These are phyloP conservation scores for Dianthus caryophyllus DNA, from an alignment of 148 eudicot species.

Conservation along the genomic window DNA sequence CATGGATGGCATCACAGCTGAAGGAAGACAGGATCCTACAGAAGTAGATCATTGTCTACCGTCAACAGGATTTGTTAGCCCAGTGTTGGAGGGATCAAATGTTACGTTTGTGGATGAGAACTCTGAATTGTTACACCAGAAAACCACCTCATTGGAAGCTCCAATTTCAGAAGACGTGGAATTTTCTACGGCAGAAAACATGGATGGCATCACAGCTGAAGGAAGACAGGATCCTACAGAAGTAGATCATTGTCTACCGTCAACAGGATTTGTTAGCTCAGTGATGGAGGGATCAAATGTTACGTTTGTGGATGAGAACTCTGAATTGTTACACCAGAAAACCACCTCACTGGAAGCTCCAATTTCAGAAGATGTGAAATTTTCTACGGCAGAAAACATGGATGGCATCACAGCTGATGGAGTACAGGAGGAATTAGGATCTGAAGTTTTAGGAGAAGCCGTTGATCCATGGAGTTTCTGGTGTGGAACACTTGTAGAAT, in stretches of 20 bases:
- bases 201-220: constrained; percentile 4
- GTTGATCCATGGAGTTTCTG: constrained; percentile 31
- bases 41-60: neutral
- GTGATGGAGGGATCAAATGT: constrained; percentile 26
- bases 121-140: constrained; percentile 11
- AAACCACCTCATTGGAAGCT: constrained; percentile 17
- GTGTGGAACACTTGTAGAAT: constrained; percentile 20
- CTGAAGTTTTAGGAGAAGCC: constrained; percentile 10
- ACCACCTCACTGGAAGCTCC: constrained; percentile 14
- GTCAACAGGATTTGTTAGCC: constrained; percentile 10
- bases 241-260: neutral
- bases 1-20: too few species aligned
- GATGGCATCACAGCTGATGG: constrained; percentile 2
- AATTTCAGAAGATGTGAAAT: constrained; percentile 17
- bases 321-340: constrained; percentile 12
- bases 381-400: neutral
- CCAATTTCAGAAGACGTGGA: constrained; percentile 16
- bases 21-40: too few species aligned
- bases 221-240: neutral
- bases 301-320: constrained; percentile 25
- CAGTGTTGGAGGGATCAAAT: constrained; percentile 26
- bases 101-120: constrained; percentile 26
- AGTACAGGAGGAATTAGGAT: neutral
- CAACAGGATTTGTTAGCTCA: constrained; percentile 12
- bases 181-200: neutral